A percentile compares a stretch with the other conserved stretches of the same genome.
These are phyloP conservation scores for Pyronema domesticum DNA, from an alignment of 495 filamentous ascomycete species.

Conservation along the genomic window DNA sequence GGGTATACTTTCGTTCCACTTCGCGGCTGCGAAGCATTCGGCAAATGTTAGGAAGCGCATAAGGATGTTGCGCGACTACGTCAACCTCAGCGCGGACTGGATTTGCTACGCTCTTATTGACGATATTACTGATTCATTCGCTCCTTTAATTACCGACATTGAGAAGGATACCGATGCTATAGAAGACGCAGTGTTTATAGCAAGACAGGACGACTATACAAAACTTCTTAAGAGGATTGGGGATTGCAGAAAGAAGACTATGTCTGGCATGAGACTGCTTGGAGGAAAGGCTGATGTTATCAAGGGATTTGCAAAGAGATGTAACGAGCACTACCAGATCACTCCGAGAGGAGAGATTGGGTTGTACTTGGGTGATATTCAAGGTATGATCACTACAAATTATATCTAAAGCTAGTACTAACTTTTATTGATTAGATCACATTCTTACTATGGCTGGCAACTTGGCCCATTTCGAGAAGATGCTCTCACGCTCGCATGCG, in stretches of 20 bases:
- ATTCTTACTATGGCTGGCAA: conserved; percentile 97
- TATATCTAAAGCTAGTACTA: not conserved
- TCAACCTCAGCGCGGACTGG: conserved; percentile 88
- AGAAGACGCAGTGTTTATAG: conserved; percentile 50
- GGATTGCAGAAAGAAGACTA: conserved; percentile 89
- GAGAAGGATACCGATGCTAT: conserved; percentile 82
- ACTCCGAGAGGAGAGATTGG: conserved; percentile 91
- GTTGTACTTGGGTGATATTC: conserved; percentile 88
- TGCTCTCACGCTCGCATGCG: conserved; percentile 77
- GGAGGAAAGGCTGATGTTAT: conserved; percentile 98
- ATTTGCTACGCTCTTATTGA: conserved; percentile 96
- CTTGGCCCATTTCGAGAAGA: conserved; percentile 85
- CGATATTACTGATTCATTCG: conserved; percentile 92
- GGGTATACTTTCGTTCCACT: conserved; percentile 88
- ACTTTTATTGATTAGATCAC: conserved; percentile 40
- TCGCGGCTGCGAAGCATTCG: conserved; percentile 78
- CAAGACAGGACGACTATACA: conserved; percentile 72
- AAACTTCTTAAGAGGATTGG: conserved; percentile 36
- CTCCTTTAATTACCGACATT: conserved; percentile 72
- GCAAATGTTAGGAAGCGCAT: conserved; percentile 88
- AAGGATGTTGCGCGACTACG: conserved; percentile 82
- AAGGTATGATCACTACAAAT: conserved; percentile 26
- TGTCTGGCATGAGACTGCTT: conserved; percentile 78
- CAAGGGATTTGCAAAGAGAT: conserved; percentile 96
- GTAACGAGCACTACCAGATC: conserved; percentile 95